Conservation (phyloP, 441 rosid species). For the Populus hybrid region DNA sequence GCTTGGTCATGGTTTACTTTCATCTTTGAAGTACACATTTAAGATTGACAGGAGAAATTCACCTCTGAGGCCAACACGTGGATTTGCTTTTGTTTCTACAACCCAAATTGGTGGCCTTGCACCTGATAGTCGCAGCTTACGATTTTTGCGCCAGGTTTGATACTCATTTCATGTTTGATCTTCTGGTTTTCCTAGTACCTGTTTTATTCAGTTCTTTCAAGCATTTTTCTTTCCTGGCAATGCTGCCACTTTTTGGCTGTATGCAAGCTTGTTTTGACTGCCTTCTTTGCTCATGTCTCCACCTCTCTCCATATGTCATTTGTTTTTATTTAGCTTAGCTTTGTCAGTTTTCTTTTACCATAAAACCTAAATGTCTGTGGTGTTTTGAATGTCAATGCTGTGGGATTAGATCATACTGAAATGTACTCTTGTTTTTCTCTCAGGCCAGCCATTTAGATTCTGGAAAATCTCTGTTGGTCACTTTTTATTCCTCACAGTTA, state of each 20-base stretch:
- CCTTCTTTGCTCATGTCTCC: neutral
- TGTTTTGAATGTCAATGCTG: neutral
- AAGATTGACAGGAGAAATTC: slow-evolving; percentile 78
- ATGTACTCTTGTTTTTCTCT: neutral
- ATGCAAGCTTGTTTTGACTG: neutral
- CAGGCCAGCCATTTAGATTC: no score
- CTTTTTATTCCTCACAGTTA: no score
- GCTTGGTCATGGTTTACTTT: no score
- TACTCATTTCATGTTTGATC: slow-evolving; percentile 14
- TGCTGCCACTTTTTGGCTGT: neutral
- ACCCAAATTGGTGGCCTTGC: slow-evolving; percentile 85
- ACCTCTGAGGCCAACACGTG: slow-evolving; percentile 67
- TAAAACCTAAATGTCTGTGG: neutral
- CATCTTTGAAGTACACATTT: no score
- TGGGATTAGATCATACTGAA: neutral
- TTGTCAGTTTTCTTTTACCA: neutral
- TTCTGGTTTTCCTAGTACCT: slow-evolving; percentile 1
- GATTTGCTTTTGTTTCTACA: slow-evolving; percentile 74
- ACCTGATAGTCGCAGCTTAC: slow-evolving; percentile 81
- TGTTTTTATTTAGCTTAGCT: neutral
- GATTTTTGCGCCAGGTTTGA: slow-evolving; percentile 79
- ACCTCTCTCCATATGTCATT: neutral
- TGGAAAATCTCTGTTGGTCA: no score
- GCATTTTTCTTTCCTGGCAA: neutral
- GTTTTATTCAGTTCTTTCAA: slow-evolving; percentile 1